phyloP scores from a whole-genome alignment of 148 eudicot species.

The Rhododendron simsii region DNA sequence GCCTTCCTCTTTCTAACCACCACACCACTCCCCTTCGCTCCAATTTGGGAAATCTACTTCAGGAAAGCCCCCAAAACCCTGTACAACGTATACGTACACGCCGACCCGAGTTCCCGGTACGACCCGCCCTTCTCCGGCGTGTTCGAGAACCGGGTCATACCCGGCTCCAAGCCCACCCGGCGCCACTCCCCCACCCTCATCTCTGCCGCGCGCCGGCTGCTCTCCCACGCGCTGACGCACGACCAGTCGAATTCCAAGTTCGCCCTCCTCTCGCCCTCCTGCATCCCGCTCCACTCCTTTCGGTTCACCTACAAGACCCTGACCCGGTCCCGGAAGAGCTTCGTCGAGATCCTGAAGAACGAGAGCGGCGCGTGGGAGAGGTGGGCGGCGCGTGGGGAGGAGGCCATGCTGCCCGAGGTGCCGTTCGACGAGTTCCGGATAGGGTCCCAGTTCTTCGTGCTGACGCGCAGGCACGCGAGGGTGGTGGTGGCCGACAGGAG shows the following conservation, averaged over 20 bases:
- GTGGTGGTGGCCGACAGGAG: conserved; percentile 39
- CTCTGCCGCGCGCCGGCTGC: conserved; percentile 62
- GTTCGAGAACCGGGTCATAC: conserved; percentile 54
- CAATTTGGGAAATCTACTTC: conserved; percentile 73
- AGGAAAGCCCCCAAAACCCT: conserved; percentile 26
- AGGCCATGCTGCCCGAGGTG: conserved; percentile 64
- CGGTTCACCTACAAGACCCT: conserved; percentile 47
- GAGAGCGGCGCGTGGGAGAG: conserved; percentile 52
- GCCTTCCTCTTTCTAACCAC: conserved; percentile 81
- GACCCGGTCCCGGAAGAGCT: conserved; percentile 34
- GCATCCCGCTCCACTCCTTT: conserved; percentile 79
- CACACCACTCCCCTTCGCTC: conserved; percentile 58
- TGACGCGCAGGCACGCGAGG: conserved; percentile 68
- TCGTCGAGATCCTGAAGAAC: conserved; percentile 59
- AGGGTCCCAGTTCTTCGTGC: conserved; percentile 79
- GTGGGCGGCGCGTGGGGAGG: conserved; percentile 86
- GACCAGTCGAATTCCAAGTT: conserved; percentile 68
- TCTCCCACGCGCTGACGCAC: conserved; percentile 69
- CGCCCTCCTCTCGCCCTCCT: conserved; percentile 58
- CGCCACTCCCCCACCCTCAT: conserved; percentile 67
- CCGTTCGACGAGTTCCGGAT: conserved; percentile 44
- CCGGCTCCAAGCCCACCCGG: conserved; percentile 55
- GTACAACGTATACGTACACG: conserved; percentile 79
- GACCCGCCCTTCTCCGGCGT: conserved; percentile 45
- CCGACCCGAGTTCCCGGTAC: conserved; percentile 40